phyloP scores from a whole-genome alignment of 495 filamentous ascomycete species.

The Platismatia glauca region DNA sequence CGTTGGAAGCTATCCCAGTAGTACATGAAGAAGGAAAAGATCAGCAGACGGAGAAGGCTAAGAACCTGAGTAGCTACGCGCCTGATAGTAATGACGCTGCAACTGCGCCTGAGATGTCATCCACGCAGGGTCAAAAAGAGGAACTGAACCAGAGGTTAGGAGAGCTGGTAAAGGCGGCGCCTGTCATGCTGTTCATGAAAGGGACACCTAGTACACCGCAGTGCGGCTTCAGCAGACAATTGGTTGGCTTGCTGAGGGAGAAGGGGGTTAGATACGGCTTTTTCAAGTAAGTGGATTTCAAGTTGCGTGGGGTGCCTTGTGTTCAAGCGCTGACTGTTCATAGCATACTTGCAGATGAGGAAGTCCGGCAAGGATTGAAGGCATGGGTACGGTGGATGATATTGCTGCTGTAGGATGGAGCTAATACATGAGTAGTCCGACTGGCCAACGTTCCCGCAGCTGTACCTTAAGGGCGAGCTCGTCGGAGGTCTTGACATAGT shows the following conservation, averaged over 20 bases:
- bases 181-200: constrained; percentile 89
- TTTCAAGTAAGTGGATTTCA: constrained; percentile 66
- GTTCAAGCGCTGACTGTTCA: not conserved
- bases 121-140: constrained; percentile 57
- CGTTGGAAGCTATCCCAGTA: constrained; percentile 38
- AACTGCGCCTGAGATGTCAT: constrained; percentile 41
- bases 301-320: not conserved
- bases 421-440: constrained; percentile 35
- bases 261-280: constrained; percentile 90
- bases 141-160: constrained; percentile 66
- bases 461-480: constrained; percentile 74
- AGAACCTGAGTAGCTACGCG: constrained; percentile 36
- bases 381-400: constrained; percentile 49
- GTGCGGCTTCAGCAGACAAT: constrained; percentile 87
- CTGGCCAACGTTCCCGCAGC: constrained; percentile 93
- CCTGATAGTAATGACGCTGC: constrained; percentile 39
- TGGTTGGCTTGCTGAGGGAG: constrained; percentile 78
- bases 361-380: constrained; percentile 92
- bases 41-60: constrained; percentile 27
- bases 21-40: constrained; percentile 31
- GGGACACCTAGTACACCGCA: constrained; percentile 85
- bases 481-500: constrained; percentile 92
- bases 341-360: constrained; percentile 71
- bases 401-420: not conserved
- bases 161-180: constrained; percentile 83